These are phyloP conservation scores for Ruellia speciosa DNA, from an alignment of 305 asterid genomes.

Conservation along the genomic window DNA sequence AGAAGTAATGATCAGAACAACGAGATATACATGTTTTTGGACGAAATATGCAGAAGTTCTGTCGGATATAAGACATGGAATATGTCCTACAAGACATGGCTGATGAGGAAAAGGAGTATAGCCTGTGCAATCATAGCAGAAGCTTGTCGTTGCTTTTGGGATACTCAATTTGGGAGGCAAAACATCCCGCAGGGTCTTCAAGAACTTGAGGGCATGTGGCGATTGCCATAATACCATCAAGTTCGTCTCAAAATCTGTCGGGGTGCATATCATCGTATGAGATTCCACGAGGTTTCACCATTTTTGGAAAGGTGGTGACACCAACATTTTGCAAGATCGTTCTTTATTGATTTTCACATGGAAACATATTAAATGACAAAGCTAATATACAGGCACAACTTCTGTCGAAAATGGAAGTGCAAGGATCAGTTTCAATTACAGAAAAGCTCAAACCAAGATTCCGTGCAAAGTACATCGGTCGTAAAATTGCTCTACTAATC, in stretches of 20 bases:
- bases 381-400: not conserved
- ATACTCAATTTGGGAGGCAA: slow-evolving; percentile 50
- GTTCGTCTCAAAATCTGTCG: slow-evolving; percentile 32
- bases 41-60: slow-evolving; percentile 38
- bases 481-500: slow-evolving; percentile 23
- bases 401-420: not conserved
- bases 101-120: slow-evolving; percentile 55
- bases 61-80: slow-evolving; percentile 39
- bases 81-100: slow-evolving; percentile 60
- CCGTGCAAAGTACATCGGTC: no score
- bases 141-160: slow-evolving; percentile 40
- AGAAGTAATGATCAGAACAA: slow-evolving; percentile 29
- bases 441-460: not conserved
- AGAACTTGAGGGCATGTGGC: slow-evolving; percentile 51
- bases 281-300: slow-evolving; percentile 47
- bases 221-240: slow-evolving; percentile 65
- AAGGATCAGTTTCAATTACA: not conserved
- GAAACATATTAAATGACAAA: not conserved
- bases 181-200: slow-evolving; percentile 46
- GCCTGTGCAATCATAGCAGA: slow-evolving; percentile 44
- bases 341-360: not conserved
- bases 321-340: not conserved
- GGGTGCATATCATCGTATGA: slow-evolving; percentile 31
- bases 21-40: slow-evolving; percentile 35
- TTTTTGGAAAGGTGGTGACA: slow-evolving; percentile 39